These are phyloP conservation scores for Kwoniella dejecticola DNA, from an alignment of 768 basidiomycete genomes.

Conservation along the genomic window DNA sequence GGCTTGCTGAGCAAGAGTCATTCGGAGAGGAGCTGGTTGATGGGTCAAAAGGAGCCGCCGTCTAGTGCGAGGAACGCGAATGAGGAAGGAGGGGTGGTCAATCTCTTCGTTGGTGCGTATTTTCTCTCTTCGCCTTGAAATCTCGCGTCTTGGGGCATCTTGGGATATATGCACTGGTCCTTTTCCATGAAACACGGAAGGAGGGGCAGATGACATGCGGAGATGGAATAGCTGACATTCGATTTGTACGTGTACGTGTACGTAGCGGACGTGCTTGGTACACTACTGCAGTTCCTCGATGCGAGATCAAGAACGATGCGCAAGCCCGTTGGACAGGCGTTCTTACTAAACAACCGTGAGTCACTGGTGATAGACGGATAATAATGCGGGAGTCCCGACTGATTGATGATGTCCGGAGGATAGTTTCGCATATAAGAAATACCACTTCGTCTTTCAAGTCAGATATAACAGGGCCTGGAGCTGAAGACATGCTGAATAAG, in stretches of 20 bases:
- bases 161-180: no score
- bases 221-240: background rate
- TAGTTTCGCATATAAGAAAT: slow-evolving; percentile 54
- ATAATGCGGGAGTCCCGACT: no score
- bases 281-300: slow-evolving; percentile 40
- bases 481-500: slow-evolving; percentile 51
- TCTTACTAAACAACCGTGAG: slow-evolving; percentile 53
- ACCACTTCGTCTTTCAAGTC: slow-evolving; percentile 43
- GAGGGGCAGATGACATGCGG: background rate
- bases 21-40: slow-evolving; percentile 54
- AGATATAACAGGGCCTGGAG: slow-evolving; percentile 50
- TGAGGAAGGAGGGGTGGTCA: slow-evolving; percentile 49
- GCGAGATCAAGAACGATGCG: slow-evolving; percentile 36
- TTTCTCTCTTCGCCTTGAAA: no score
- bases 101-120: slow-evolving; percentile 47
- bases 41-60: slow-evolving; percentile 48
- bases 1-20: slow-evolving; percentile 41
- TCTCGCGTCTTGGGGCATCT: no score
- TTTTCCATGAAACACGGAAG: no score
- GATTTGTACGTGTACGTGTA: background rate
- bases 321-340: slow-evolving; percentile 40
- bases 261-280: slow-evolving; percentile 48
- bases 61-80: slow-evolving; percentile 30
- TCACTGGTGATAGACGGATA: no score
- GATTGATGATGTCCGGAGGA: no score